Conservation (phyloP, 2,329 filamentous ascomycete species). For the Colletotrichum liriopes region DNA sequence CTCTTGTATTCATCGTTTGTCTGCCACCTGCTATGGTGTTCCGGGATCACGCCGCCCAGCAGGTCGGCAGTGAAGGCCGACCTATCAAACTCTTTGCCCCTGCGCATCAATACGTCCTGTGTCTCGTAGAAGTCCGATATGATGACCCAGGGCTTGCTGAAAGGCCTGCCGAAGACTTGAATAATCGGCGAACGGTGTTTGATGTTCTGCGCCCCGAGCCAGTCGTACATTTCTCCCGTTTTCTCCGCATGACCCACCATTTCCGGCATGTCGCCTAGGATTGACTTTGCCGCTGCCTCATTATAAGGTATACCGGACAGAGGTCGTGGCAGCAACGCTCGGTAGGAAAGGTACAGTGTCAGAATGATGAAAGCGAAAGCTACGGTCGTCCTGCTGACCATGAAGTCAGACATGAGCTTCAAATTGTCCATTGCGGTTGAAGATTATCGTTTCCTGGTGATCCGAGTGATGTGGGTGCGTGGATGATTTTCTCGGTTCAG, state of each 20-base stretch:
- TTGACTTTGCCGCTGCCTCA: slow-evolving; percentile 7
- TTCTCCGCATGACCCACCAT: slow-evolving; percentile 20
- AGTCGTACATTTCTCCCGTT: slow-evolving; percentile 42
- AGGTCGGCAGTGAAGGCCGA: slow-evolving; percentile 44
- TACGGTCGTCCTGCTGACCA: neutral
- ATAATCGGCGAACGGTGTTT: slow-evolving; percentile 49
- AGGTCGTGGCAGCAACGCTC: slow-evolving; percentile 21
- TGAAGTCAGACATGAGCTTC: neutral
- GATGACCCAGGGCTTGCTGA: slow-evolving; percentile 51
- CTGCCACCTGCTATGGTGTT: slow-evolving; percentile 52
- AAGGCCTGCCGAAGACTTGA: slow-evolving; percentile 55
- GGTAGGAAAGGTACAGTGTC: slow-evolving; percentile 17
- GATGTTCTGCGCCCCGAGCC: slow-evolving; percentile 49
- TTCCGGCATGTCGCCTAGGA: slow-evolving; percentile 34
- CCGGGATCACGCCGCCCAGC: slow-evolving; percentile 44
- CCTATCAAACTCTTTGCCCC: slow-evolving; percentile 53
- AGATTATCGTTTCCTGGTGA: neutral
- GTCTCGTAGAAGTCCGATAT: slow-evolving; percentile 53
- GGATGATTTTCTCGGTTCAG: neutral
- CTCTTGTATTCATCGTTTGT: slow-evolving; percentile 52
- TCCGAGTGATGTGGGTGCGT: neutral
- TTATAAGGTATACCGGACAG: slow-evolving; percentile 38
- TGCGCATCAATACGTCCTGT: slow-evolving; percentile 52
- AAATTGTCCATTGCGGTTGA: slow-evolving; percentile 3
- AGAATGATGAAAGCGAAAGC: neutral